A percentile compares a stretch with the other conserved stretches of the same genome.
Evolutionary conservation across 2,329 filamentous ascomycete species (phyloP).

Genomic region (Plectosphaerella plurivora): DNA sequence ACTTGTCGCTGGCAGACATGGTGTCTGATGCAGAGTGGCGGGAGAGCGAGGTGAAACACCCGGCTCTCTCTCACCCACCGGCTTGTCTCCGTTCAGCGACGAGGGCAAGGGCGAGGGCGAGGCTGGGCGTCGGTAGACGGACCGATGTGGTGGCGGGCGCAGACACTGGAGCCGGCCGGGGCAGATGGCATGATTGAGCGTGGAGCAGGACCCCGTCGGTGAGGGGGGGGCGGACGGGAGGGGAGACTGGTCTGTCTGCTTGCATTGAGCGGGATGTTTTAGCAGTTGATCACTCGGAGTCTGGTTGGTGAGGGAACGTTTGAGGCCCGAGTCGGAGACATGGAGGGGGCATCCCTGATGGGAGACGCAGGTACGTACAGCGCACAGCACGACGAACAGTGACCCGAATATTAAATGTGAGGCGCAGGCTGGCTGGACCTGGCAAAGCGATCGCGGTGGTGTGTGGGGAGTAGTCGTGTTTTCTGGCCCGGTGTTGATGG

Average conservation of each 20-base stretch:
- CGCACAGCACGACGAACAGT: neutral
- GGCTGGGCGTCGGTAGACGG: neutral
- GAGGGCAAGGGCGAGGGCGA: neutral
- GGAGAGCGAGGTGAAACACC: slow-evolving; percentile 13
- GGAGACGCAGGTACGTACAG: neutral
- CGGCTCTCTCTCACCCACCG: slow-evolving; percentile 6
- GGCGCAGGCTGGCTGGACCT: neutral
- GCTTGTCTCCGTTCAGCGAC: neutral
- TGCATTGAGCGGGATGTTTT: slow-evolving; percentile 14
- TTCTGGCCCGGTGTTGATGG: neutral
- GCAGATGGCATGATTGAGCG: slow-evolving; percentile 34
- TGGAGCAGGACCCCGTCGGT: slow-evolving; percentile 2
- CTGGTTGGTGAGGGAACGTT: neutral
- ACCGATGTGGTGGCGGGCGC: neutral
- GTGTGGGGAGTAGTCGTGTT: slow-evolving; percentile 10
- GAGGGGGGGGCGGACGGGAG: neutral
- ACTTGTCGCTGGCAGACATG: slow-evolving; percentile 69
- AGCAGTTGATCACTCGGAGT: slow-evolving; percentile 5
- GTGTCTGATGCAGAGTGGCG: slow-evolving; percentile 9
- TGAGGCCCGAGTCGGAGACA: neutral
- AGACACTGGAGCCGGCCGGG: slow-evolving; percentile 17
- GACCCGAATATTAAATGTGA: neutral
- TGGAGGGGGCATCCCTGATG: neutral
- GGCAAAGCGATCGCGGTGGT: neutral
- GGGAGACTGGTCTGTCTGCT: slow-evolving; percentile 8